phyloP scores from a whole-genome alignment of 2,329 filamentous ascomycete genomes.

The Stylonectria norvegica region DNA sequence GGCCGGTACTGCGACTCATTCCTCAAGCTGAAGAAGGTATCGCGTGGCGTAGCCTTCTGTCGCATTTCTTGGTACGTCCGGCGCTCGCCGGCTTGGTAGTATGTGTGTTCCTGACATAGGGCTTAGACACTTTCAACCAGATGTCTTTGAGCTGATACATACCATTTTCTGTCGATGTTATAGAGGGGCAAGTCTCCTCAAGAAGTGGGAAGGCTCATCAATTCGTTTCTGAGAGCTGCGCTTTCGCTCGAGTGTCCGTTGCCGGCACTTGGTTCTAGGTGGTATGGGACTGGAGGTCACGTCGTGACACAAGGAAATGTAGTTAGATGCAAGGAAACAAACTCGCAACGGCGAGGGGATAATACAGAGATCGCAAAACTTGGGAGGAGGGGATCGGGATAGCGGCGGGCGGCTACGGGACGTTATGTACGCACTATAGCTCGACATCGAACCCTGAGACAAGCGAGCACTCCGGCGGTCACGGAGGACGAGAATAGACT shows the following conservation, averaged over 20 bases:
- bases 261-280: conserved; percentile 35
- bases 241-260: conserved; percentile 34
- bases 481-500: conserved; percentile 29
- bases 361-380: conserved; percentile 40
- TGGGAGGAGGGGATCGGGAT: conserved; percentile 34
- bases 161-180: conserved; percentile 33
- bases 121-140: neutral
- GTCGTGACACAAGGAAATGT: conserved; percentile 28
- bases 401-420: conserved; percentile 42
- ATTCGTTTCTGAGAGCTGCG: conserved; percentile 12
- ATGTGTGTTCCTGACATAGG: conserved; percentile 33
- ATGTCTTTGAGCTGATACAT: conserved; percentile 10
- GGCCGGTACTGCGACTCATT: conserved; percentile 54
- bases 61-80: conserved; percentile 49
- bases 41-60: conserved; percentile 48
- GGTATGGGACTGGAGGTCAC: conserved; percentile 11
- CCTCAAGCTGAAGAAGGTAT: conserved; percentile 60
- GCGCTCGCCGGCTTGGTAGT: conserved; percentile 35
- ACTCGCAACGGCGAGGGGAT: conserved; percentile 32
- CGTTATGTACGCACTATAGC: conserved; percentile 46
- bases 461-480: conserved; percentile 20
- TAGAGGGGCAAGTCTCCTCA: conserved; percentile 18
- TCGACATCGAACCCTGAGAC: conserved; percentile 13
- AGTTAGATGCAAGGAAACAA: conserved; percentile 32
- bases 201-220: conserved; percentile 13